Percentiles rank a stretch among this genome's conserved stretches.
Evolutionary conservation across 805 yeast species (phyloP).

Genomic region (Pichia thaimueangensis): DNA sequence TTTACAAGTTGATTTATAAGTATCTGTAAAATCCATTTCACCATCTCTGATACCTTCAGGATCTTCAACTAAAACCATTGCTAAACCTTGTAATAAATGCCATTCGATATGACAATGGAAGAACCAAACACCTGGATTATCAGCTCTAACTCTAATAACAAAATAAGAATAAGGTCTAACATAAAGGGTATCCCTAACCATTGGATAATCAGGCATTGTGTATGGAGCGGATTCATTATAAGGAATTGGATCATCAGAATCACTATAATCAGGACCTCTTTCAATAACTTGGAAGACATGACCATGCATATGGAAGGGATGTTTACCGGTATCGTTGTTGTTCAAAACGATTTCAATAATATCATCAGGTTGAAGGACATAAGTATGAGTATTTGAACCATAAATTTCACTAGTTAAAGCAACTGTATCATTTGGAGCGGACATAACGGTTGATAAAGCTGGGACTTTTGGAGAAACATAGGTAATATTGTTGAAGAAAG

Average conservation of each 20-base stretch:
- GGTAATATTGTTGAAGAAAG: conserved; percentile 88
- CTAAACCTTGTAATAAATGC: conserved; percentile 95
- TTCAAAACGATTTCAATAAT: conserved; percentile 77
- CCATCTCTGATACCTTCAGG: conserved; percentile 60
- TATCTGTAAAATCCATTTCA: conserved; percentile 52
- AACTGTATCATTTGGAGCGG: conserved; percentile 47
- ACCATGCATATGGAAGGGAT: conserved; percentile 98
- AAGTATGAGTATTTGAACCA: conserved; percentile 77
- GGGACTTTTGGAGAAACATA: conserved; percentile 83
- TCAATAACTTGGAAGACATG: conserved; percentile 78
- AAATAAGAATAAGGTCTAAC: conserved; percentile 81
- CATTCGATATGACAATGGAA: conserved; percentile 99
- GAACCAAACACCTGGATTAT: conserved; percentile 97
- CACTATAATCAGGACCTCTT: conserved; percentile 57
- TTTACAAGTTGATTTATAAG: conserved; percentile 55
- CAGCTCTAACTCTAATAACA: conserved; percentile 81
- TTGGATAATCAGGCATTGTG: conserved; percentile 66
- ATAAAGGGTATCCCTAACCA: conserved; percentile 76
- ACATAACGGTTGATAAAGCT: conserved; percentile 67
- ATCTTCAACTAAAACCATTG: conserved; percentile 74
- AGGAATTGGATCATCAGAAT: conserved; percentile 46
- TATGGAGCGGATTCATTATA: conserved; percentile 49
- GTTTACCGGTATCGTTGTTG: conserved; percentile 85
- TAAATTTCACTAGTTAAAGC: conserved; percentile 50
- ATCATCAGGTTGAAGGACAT: conserved; percentile 60